Percentiles rank a stretch among this genome's conserved stretches.
Evolutionary conservation across 305 asterid genomes (phyloP).

Genomic region (Withania somnifera): DNA sequence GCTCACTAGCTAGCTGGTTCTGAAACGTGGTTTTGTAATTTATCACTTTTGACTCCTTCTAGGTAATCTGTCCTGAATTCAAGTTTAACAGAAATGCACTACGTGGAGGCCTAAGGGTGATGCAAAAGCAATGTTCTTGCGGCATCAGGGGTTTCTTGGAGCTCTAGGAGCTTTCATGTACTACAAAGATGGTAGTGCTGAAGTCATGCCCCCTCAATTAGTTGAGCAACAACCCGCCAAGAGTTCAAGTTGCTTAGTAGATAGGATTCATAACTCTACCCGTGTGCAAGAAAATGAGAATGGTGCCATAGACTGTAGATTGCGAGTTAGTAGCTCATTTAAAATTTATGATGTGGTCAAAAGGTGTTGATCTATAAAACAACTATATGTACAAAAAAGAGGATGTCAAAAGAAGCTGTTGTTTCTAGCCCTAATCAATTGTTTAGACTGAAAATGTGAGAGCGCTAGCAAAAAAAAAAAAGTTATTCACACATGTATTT

Average conservation of each 20-base stretch:
- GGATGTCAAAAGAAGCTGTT: background rate
- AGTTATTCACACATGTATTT: background rate
- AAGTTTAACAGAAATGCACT: background rate
- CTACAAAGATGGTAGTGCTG: constrained; percentile 32
- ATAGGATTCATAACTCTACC: constrained; percentile 19
- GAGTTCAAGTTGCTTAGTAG: constrained; percentile 13
- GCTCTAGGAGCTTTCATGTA: constrained; percentile 70
- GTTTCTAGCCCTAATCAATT: background rate
- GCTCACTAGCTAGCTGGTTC: background rate
- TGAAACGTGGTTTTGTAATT: background rate
- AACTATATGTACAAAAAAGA: background rate
- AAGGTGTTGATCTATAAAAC: background rate
- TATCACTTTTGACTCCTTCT: background rate
- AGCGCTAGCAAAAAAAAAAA: background rate
- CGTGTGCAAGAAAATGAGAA: constrained; percentile 26
- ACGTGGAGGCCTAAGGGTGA: constrained; percentile 71
- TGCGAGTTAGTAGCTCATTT: constrained; percentile 18
- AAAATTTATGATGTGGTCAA: constrained; percentile 5
- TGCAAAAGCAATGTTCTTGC: constrained; percentile 77
- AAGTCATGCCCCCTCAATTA: constrained; percentile 16
- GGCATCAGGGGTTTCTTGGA: constrained; percentile 83
- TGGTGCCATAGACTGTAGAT: constrained; percentile 38
- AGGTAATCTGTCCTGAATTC: background rate
- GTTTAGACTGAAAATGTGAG: background rate
- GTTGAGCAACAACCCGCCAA: constrained; percentile 16